phyloP scores from a whole-genome alignment of 2,329 filamentous ascomycete genomes.

The Remersonia thermophila region DNA sequence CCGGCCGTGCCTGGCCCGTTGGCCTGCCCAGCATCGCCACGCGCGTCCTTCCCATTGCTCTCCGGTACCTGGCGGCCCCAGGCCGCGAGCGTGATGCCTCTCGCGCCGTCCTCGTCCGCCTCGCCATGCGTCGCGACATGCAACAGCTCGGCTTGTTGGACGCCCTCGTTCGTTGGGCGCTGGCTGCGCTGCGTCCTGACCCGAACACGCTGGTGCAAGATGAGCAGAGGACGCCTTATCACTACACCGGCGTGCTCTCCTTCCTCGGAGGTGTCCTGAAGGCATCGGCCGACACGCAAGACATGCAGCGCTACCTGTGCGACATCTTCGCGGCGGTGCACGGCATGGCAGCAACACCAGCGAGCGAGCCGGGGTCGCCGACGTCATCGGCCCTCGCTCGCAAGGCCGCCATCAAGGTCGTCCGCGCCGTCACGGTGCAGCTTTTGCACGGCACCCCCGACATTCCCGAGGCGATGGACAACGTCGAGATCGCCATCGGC shows the following conservation, averaged over 20 bases:
- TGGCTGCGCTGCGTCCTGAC: slow-evolving; percentile 43
- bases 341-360: slow-evolving; percentile 32
- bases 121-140: slow-evolving; percentile 83
- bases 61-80: slow-evolving; percentile 58
- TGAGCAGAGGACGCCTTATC: slow-evolving; percentile 47
- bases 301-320: slow-evolving; percentile 55
- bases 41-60: slow-evolving; percentile 57
- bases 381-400: slow-evolving; percentile 65
- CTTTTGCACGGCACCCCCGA: slow-evolving; percentile 41
- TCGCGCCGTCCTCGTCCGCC: slow-evolving; percentile 65
- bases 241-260: slow-evolving; percentile 64
- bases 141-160: slow-evolving; percentile 59
- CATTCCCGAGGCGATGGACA: slow-evolving; percentile 33
- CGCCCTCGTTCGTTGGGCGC: slow-evolving; percentile 57
- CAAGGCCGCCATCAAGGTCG: slow-evolving; percentile 75
- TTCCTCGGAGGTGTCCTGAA: slow-evolving; percentile 65
- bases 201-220: slow-evolving; percentile 15
- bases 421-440: slow-evolving; percentile 60
- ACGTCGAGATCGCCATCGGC: slow-evolving; percentile 72
- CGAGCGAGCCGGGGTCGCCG: slow-evolving; percentile 38
- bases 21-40: slow-evolving; percentile 57
- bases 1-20: slow-evolving; percentile 42
- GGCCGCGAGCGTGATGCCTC: slow-evolving; percentile 87
- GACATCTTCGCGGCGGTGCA: slow-evolving; percentile 55
- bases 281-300: slow-evolving; percentile 57